Evolutionary conservation across 139 green algal species (phyloP).

Genomic region (Tetradesmus lagerheimii): DNA sequence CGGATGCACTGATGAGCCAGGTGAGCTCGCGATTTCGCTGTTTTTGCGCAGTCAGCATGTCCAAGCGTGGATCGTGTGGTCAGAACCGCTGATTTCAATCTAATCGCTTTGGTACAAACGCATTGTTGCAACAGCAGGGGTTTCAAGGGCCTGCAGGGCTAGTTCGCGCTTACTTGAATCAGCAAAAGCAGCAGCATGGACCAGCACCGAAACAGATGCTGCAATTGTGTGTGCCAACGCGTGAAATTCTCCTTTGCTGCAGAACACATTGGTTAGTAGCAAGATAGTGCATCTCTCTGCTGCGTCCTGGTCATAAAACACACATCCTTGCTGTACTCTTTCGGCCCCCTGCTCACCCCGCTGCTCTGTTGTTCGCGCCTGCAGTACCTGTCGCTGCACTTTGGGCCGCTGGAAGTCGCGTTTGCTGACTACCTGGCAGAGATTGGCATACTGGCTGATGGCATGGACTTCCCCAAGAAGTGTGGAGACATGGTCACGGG

Average conservation of each 20-base stretch:
- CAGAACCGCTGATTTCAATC: neutral
- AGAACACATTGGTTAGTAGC: too few species aligned
- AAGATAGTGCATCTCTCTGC: too few species aligned
- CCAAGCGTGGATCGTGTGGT: neutral
- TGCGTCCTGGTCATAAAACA: too few species aligned
- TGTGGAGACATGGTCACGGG: slow-evolving; percentile 49
- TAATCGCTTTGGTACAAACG: neutral
- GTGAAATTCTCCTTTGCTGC: too few species aligned
- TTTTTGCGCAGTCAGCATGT: neutral
- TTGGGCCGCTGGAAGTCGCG: slow-evolving; percentile 56
- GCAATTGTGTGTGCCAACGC: too few species aligned
- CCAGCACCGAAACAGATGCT: too few species aligned
- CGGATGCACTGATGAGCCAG: slow-evolving; percentile 61
- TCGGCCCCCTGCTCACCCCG: too few species aligned
- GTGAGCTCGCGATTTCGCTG: neutral
- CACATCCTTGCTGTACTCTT: too few species aligned
- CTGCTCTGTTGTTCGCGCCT: neutral
- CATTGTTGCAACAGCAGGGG: too few species aligned
- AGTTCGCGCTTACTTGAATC: neutral
- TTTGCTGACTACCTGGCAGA: slow-evolving; percentile 47
- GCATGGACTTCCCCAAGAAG: slow-evolving; percentile 57
- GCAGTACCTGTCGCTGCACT: slow-evolving; percentile 67
- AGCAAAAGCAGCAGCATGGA: too few species aligned
- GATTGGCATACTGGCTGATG: slow-evolving; percentile 44
- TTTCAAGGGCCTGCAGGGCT: neutral